Evolutionary conservation across 352 stramenopile species (phyloP).

Genomic region (Phytophthora sp.): DNA sequence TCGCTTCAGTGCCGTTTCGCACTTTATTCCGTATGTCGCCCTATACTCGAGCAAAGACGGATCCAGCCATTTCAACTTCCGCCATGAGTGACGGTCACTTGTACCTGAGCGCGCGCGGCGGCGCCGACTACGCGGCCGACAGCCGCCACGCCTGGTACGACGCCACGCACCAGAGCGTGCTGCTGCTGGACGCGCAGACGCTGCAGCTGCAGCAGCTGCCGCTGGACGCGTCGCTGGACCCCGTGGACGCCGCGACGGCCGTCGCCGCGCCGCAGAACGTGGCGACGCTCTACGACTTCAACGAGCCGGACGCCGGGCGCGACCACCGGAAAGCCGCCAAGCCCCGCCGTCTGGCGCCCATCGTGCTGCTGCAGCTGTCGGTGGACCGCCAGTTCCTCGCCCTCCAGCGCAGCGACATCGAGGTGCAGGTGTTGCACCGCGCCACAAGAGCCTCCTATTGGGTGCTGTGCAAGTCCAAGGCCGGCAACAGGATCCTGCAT

Average conservation of each 20-base stretch:
- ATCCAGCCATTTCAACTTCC: conserved; percentile 8
- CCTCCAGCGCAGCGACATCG: conserved; percentile 83
- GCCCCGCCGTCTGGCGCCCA: conserved; percentile 12
- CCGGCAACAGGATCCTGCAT: conserved; percentile 63
- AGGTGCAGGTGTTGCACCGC: conserved; percentile 73
- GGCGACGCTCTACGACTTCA: conserved; percentile 56
- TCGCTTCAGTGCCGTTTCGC: too few species aligned
- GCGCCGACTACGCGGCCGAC: conserved; percentile 48
- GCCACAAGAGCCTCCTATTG: conserved; percentile 58
- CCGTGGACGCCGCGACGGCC: conserved; percentile 8
- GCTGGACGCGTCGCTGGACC: conserved; percentile 44
- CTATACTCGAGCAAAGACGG: too few species aligned
- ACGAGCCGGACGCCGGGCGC: conserved; percentile 6
- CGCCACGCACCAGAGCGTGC: conserved; percentile 52
- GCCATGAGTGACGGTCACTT: conserved; percentile 62
- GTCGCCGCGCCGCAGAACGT: neutral
- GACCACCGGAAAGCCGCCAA: neutral
- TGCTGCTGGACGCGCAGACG: conserved; percentile 48
- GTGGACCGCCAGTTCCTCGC: conserved; percentile 72
- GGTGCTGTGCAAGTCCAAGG: conserved; percentile 75
- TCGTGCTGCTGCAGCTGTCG: conserved; percentile 59
- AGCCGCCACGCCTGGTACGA: conserved; percentile 58
- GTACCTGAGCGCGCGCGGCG: conserved; percentile 54
- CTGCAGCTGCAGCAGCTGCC: conserved; percentile 48
- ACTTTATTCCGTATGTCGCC: too few species aligned